phyloP scores from a whole-genome alignment of 495 filamentous ascomycete genomes.

The Geoglossum glabrum region DNA sequence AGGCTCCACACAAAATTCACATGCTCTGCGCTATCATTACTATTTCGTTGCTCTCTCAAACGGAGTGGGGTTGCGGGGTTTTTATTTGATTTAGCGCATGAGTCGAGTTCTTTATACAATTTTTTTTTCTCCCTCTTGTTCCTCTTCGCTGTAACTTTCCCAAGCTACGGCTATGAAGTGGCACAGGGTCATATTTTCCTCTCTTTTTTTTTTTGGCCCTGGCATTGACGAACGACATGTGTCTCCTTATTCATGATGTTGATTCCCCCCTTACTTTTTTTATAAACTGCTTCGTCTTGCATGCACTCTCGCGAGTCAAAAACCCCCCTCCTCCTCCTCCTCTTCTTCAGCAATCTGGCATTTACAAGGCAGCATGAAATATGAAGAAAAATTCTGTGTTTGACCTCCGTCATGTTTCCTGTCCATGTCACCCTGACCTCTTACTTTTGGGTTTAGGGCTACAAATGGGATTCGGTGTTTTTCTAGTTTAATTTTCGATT shows the following conservation, averaged over 20 bases:
- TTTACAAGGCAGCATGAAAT: slow-evolving; percentile 1
- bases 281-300: not conserved
- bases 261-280: not conserved
- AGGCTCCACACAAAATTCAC: not conserved
- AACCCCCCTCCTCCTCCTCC: not conserved
- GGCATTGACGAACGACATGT: not conserved
- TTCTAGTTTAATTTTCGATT: too few relatives aligned
- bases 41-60: not conserved
- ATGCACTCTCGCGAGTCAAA: not conserved
- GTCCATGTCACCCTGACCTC: not conserved
- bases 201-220: not conserved
- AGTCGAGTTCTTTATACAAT: too few relatives aligned
- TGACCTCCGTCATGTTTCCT: too few relatives aligned
- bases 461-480: too few relatives aligned
- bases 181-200: too few relatives aligned
- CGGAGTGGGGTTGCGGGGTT: not conserved
- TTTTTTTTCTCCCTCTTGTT: not conserved
- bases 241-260: not conserved
- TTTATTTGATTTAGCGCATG: not conserved
- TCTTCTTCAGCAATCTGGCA: not conserved
- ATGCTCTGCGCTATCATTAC: not conserved
- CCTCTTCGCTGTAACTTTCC: not conserved
- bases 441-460: too few relatives aligned
- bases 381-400: not conserved
- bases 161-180: too few relatives aligned